Evolutionary conservation across 176 grass and related monocot species (phyloP), one percentile per base, ranked within the genome.

Genomic region (Olyra latifolia): DNA sequence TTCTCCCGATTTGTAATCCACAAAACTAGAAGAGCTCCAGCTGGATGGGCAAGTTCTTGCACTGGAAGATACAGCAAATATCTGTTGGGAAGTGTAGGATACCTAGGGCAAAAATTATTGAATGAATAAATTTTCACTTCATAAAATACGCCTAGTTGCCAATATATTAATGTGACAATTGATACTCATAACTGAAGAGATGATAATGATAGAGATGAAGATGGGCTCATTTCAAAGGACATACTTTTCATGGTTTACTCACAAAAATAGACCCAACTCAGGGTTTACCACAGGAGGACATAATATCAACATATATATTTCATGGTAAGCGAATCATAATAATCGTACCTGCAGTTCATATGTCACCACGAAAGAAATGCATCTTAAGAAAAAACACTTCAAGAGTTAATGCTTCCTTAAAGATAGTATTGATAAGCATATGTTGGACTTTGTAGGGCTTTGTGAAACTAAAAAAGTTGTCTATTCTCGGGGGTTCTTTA

Each of bases 1-100:
- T 98, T 98, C 80, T 93, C 87, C 72, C 86, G 35, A 81, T 98
- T 98, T 43, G 95, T 98, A 41, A 91, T 85, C 92, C 95, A 98
- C 62, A 98, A 85, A 89, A 78, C 92, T 74, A 98, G 53, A 87
- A 98, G 95, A 16, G 95, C 90, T 87, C 95, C 95, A 53, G 45
- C 55, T 89, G 81, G 46, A 84, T 93, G 80, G 72, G 90, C 95
- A 89, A 98, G 90, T 87, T 98, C 88, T 86, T 93, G 91, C 10
- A 93, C 90, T 75, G 95, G 95, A 81, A 98, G 90, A 85, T 82
- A 91, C 54, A 95, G 24, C 50, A 98, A 94, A 82, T 93, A 64
- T 85, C 66, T 93, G 61, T 93, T 98, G 65, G 95, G 90, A 71
- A 98, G 85, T 78, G 92, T 95, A 63, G 90, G 95, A 80, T 95